A percentile compares a stretch with the other conserved stretches of the same genome.
phyloP scores from a whole-genome alignment of 495 filamentous ascomycete species.

The Penicillium manginii region DNA sequence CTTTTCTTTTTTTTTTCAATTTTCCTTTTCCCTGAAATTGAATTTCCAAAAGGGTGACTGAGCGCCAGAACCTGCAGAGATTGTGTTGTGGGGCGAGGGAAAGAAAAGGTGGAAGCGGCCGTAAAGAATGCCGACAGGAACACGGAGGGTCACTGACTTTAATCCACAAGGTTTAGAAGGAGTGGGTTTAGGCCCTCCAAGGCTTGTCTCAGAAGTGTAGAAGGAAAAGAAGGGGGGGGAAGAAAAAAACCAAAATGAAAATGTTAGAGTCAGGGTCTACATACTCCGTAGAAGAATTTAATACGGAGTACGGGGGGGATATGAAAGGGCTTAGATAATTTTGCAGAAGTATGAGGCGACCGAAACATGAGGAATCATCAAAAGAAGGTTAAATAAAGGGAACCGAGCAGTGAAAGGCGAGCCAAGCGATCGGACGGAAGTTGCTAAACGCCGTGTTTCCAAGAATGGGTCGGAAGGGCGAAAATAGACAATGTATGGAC shows the following conservation, averaged over 20 bases:
- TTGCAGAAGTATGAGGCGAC: conserved; percentile 10
- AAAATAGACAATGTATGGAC: neutral
- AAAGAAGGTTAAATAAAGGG: conserved; percentile 41
- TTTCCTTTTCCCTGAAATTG: conserved; percentile 12
- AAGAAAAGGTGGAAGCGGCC: conserved; percentile 15
- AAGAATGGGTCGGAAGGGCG: conserved; percentile 15
- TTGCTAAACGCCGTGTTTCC: conserved; percentile 36
- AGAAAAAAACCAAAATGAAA: conserved; percentile 10
- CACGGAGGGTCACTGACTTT: conserved; percentile 19
- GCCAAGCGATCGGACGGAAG: conserved; percentile 29
- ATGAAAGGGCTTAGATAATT: conserved; percentile 1
- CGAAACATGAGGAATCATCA: conserved; percentile 22
- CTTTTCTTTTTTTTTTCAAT: conserved; percentile 7
- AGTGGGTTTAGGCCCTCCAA: conserved; percentile 21
- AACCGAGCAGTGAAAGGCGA: conserved; percentile 26
- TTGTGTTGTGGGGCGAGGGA: conserved; percentile 29
- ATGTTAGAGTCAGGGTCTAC: conserved; percentile 9
- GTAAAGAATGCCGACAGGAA: conserved; percentile 33
- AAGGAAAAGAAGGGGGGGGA: conserved; percentile 13
- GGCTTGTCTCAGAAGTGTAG: conserved; percentile 20
- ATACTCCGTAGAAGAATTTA: conserved; percentile 7
- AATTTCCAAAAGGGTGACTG: conserved; percentile 19
- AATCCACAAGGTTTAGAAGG: conserved; percentile 26
- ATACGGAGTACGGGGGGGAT: neutral
- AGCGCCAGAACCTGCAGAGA: conserved; percentile 27